phyloP scores from a whole-genome alignment of 1,284 basidiomycete species.

The Fistulina hepatica region DNA sequence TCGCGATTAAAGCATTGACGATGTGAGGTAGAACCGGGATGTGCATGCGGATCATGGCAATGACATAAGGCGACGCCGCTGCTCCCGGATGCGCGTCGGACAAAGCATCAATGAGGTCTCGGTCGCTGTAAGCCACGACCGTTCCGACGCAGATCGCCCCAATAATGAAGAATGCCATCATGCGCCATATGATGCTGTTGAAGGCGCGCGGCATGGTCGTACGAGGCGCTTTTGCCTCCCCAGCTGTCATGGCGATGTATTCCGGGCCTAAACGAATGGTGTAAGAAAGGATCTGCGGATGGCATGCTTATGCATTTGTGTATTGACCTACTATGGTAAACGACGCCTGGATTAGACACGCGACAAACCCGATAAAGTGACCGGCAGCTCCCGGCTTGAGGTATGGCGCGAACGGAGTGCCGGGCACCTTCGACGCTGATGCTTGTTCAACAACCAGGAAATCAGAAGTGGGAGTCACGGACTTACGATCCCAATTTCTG shows the following conservation, averaged over 20 bases:
- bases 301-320: background rate
- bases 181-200: constrained; percentile 32
- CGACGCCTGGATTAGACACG: constrained; percentile 36
- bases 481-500: constrained; percentile 42
- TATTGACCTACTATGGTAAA: constrained; percentile 36
- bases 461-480: background rate
- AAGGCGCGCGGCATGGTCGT: constrained; percentile 32
- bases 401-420: constrained; percentile 36
- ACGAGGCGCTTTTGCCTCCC: constrained; percentile 33
- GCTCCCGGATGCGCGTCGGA: constrained; percentile 41
- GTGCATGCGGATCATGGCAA: constrained; percentile 53
- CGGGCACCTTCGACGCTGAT: constrained; percentile 28
- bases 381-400: constrained; percentile 32
- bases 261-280: constrained; percentile 36
- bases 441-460: background rate
- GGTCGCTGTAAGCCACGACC: constrained; percentile 56
- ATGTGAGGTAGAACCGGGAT: constrained; percentile 53
- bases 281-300: constrained; percentile 1
- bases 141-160: constrained; percentile 54
- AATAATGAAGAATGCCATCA: constrained; percentile 41
- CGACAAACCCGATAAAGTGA: constrained; percentile 35
- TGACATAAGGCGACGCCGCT: constrained; percentile 60
- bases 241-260: constrained; percentile 38
- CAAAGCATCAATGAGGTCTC: constrained; percentile 34
- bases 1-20: constrained; percentile 57